Evolutionary conservation across 306 rosid species (phyloP).

Genomic region (Senna tora): DNA sequence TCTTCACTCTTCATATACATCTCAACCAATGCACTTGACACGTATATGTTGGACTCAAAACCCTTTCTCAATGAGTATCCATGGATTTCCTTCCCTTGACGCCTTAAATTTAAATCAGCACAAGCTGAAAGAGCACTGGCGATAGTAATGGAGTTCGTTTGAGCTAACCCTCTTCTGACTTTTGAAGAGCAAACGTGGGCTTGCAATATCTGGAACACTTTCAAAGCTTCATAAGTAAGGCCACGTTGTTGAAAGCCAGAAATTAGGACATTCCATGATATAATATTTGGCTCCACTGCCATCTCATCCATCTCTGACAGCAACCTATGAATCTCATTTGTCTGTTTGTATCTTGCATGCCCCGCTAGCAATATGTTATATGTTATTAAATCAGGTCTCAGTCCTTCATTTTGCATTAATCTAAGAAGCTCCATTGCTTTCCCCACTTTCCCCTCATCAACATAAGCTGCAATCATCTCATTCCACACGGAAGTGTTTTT

Average conservation of each 20-base stretch:
- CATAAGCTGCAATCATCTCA: constrained; percentile 4
- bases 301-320: constrained; percentile 45
- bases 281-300: constrained; percentile 42
- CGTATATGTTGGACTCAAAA: constrained; percentile 35
- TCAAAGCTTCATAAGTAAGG: constrained; percentile 52
- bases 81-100: constrained; percentile 57
- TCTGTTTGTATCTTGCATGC: constrained; percentile 49
- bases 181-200: constrained; percentile 26
- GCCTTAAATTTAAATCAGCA: constrained; percentile 44
- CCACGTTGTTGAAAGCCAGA: constrained; percentile 61
- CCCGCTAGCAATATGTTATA: constrained; percentile 51
- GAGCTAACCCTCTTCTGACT: constrained; percentile 4
- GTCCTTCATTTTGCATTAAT: constrained; percentile 40
- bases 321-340: constrained; percentile 46
- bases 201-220: constrained; percentile 43
- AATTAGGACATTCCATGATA: constrained; percentile 47
- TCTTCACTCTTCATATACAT: constrained; percentile 16
- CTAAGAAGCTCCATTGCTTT: constrained; percentile 46
- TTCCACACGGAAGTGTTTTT: neutral
- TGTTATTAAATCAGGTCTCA: constrained; percentile 52
- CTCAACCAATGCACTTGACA: constrained; percentile 21
- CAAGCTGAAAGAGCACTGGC: constrained; percentile 54
- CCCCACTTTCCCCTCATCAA: constrained; percentile 10
- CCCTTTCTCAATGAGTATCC: constrained; percentile 45
- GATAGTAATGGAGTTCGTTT: constrained; percentile 41